Base-by-base conservation (phyloP, 345 rosid species). In the Excoecaria cochinchinensis region DNA sequence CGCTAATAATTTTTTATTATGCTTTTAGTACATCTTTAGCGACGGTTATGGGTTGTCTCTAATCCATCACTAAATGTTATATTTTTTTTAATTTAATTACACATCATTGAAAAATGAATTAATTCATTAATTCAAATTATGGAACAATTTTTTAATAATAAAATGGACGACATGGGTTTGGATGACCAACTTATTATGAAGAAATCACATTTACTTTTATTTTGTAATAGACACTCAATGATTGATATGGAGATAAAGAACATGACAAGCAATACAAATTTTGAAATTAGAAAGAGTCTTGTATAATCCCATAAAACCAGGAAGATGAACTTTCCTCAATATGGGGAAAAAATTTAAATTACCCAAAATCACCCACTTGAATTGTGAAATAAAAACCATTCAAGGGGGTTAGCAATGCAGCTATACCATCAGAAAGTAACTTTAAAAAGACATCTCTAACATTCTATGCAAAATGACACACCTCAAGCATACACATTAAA, bases 381-480 rank as follows among this genome's bases (percentile, higher is more conserved):
- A 64, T 21, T 71, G 75, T n/a, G 46, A 7, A 16, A 64, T 62
- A 77, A 77, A 77, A 66, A 58, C 51, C 70, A 71, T 72, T 72
- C 65, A 71, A 71, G 80, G 71, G 79, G 74, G 21, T 55, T 8
- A 5, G 3, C 48, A n/a, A 44, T 8, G 44, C 16, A 22, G 16
- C 55, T 67, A 67, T 75, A 55, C 55, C 61, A 44, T 38, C 69
- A 31, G 14, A 17, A 65, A 72, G 61, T 71, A 76, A 67, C 51
- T 21, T 22, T 72, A 79, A 69, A 55, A 63, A 84, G 47, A 70
- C 78, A 79, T 72, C 38, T 50, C 61, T 39, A 47, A 56, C 80
- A 55, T n/a, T n/a, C 59, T 48, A 72, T 57, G 31, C 47, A 21
- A 65, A 72, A 72, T 14, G 25, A 36, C 72, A 77, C 80, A 71